phyloP scores from a whole-genome alignment of 192 early-diverging fungal species.

The Coemansia sp. region DNA sequence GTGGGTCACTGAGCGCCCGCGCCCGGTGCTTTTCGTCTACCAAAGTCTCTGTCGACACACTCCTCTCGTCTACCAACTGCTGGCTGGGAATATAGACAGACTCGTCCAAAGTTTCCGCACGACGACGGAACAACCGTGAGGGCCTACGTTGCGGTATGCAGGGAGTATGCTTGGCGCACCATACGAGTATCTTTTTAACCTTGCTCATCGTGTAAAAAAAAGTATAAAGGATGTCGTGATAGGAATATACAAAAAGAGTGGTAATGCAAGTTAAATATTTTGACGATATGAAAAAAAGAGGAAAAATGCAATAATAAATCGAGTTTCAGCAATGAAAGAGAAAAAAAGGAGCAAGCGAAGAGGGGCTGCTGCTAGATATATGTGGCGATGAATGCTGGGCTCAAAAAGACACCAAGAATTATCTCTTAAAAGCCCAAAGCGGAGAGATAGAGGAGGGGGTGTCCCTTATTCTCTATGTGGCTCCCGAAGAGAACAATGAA shows the following conservation, averaged over 20 bases:
- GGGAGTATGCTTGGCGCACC: conserved; percentile 36
- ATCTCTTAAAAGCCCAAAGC: conserved; percentile 3
- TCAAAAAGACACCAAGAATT: neutral
- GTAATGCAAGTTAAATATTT: conserved; percentile 12
- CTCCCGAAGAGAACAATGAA: conserved; percentile 2
- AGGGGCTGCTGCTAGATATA: conserved; percentile 4
- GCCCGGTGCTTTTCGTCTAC: conserved; percentile 34
- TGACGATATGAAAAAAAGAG: conserved; percentile 9
- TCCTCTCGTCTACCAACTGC: neutral
- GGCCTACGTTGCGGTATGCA: conserved; percentile 16
- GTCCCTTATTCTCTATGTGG: conserved; percentile 3
- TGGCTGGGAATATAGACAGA: neutral
- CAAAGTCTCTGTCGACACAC: conserved; percentile 40
- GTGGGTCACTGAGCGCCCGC: conserved; percentile 35
- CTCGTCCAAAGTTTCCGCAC: conserved; percentile 20
- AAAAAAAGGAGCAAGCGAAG: neutral
- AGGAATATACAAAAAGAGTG: neutral
- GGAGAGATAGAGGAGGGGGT: neutral
- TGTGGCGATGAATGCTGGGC: neutral
- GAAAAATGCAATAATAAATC: conserved; percentile 9
- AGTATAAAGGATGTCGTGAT: neutral
- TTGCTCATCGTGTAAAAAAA: conserved; percentile 20
- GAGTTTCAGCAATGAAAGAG: neutral
- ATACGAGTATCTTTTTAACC: conserved; percentile 37
- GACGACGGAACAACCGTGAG: conserved; percentile 29